Base-by-base conservation (phyloP, 148 eudicot species). In the Silene conica region DNA sequence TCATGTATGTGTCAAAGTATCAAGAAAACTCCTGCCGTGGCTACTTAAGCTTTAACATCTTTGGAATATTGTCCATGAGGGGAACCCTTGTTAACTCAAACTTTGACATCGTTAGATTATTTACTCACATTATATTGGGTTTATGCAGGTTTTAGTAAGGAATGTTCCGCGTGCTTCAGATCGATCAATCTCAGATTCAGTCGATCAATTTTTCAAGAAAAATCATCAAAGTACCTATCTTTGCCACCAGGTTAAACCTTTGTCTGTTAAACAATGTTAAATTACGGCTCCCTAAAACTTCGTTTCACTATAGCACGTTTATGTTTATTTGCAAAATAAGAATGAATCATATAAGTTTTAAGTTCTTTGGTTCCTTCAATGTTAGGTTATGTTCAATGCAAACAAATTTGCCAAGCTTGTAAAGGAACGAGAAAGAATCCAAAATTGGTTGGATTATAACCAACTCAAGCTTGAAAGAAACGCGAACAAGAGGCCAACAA, bases 361-460 rank as follows among this genome's bases (percentile, higher is more conserved):
- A 41, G 52, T 28, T 58, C 57, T 46, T 67, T 63, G 69, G 15
- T 74, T 48, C 12, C 9, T 38, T 18, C 61, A 52, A 57, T 65
- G 66, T 78, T 83, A 94, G 98, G 93, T 80, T n/a, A 97, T 95
- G 19, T 95, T 90, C 80, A 83, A 95, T 75, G 90, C 93, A 23
- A 95, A 92, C 82, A 92, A 92, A 80, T 95, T 95, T 69, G 92
- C 93, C 41, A 90, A 80, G 78, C 89, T 95, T 73, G 88, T 86
- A 74, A 79, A 82, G 71, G 82, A 84, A 83, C 83, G 97, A 79
- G 80, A 85, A 21, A 83, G 83, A 76, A 79, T 90, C 75, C 93
- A 89, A 68, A 90, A 90, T 77, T 92, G 97, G 99, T 82, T 95
- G 75, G 99, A 95, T 72, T 95, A 92, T 80, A 69, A 90, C 85